Base-by-base conservation (phyloP, 331 rosid species). In the Quercus lobata region DNA sequence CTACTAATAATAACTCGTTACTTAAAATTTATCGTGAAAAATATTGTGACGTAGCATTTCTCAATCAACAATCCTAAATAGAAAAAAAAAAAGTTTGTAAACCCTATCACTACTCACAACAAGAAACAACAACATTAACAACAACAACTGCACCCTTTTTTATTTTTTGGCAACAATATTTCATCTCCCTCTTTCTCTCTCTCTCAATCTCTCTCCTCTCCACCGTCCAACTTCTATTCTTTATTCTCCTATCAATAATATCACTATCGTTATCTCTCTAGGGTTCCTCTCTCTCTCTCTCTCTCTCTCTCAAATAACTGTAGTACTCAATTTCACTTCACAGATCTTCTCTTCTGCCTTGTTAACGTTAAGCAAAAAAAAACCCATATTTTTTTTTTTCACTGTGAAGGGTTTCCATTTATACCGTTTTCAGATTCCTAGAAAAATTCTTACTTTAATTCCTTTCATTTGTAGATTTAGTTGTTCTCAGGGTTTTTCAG, bases 191-290 rank as follows among this genome's bases (percentile, higher is more conserved):
- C 44, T 29, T 4, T 16, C 37, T 63, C 70, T 17, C 70, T 17
- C 68, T 29, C 54, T 49, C 54, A 46, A 46, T 46, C 54, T 11
- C 30, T 27, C 30, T 27, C 30, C 30, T 27, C 55, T 49, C 5
- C 53, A 68, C 72, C 72, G 72, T 68, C 72, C 46, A 77, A 49
- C 25, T 15, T 7, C 79, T 54, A 1, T 18, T 68, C 49, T 68
- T 25, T 60, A 60, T 19, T 9, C 27, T 12, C 52, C 66, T 21
- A 71, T 71, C 68, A 24, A 35, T 35, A 75, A 77, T 56, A 73
- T 71, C 88, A 78, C 83, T 34, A 84, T 90, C 94, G 80, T 75
- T 84, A 86, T 85, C 85, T 77, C 72, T 73, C 89, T 87, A 90
- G 93, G 97, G 95, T 90, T 90, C 87, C 81, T 78, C 73, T 70